Evolutionary conservation across 1,284 basidiomycete genomes (phyloP).

Genomic region (Ceratobasidium sp.): DNA sequence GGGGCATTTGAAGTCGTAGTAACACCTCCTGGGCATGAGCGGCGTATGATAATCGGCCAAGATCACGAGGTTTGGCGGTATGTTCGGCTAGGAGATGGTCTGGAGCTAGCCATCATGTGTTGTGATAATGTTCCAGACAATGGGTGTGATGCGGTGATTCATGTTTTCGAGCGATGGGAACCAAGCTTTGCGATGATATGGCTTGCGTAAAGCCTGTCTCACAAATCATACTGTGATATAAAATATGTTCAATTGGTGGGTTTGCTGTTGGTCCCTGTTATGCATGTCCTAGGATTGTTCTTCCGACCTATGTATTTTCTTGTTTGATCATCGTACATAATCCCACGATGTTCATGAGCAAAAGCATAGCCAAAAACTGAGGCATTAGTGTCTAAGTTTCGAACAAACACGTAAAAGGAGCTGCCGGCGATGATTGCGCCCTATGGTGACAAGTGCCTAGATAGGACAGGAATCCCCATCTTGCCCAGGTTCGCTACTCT

Average conservation of each 20-base stretch:
- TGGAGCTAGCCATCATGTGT: not conserved
- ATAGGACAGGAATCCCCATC: too few relatives aligned
- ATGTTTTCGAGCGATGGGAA: not conserved
- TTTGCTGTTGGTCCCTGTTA: too few relatives aligned
- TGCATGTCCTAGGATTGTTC: too few relatives aligned
- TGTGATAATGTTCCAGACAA: not conserved
- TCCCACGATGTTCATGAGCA: too few relatives aligned
- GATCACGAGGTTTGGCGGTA: not conserved
- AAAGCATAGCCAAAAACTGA: not conserved
- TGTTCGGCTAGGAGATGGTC: not conserved
- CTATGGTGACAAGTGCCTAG: too few relatives aligned
- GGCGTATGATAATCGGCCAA: not conserved
- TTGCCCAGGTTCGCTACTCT: too few relatives aligned
- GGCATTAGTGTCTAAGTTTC: too few relatives aligned
- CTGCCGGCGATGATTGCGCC: too few relatives aligned
- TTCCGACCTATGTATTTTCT: too few relatives aligned
- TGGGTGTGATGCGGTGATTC: not conserved
- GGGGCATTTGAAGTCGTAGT: not conserved
- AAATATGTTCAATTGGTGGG: too few relatives aligned
- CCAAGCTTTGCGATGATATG: not conserved
- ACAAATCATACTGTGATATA: not conserved
- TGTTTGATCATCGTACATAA: too few relatives aligned
- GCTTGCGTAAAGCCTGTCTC: not conserved
- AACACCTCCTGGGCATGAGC: not conserved
- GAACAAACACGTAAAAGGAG: too few relatives aligned